phyloP scores from a whole-genome alignment of 1,139 yeast genomes.

The Kazachstania sp. region DNA sequence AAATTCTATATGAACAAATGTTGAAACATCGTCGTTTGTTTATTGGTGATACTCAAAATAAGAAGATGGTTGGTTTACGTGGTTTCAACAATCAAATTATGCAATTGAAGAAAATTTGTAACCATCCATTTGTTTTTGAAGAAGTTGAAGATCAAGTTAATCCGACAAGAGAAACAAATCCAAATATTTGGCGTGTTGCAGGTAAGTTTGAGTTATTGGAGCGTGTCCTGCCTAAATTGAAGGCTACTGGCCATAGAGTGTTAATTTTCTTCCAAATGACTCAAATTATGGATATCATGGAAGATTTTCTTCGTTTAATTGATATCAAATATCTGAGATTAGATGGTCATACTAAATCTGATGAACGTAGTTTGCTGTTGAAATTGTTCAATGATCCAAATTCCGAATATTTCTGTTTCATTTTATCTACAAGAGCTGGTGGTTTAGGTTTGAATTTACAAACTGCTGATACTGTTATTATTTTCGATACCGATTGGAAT shows the following conservation, averaged over 20 bases:
- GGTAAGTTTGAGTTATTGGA: constrained; percentile 77
- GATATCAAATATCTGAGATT: constrained; percentile 64
- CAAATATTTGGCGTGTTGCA: constrained; percentile 57
- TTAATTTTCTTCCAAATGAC: constrained; percentile 83
- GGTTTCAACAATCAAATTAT: constrained; percentile 86
- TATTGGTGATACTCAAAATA: constrained; percentile 43
- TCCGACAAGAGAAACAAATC: constrained; percentile 62
- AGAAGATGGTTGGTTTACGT: constrained; percentile 53
- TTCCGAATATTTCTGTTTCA: constrained; percentile 68
- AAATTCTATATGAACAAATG: constrained; percentile 71
- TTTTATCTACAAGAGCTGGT: constrained; percentile 82
- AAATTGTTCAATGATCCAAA: constrained; percentile 63
- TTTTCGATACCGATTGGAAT: constrained; percentile 86
- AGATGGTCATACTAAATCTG: constrained; percentile 79
- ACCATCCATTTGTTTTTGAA: constrained; percentile 94
- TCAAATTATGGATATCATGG: constrained; percentile 84
- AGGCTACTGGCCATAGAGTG: constrained; percentile 68
- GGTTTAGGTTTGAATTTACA: constrained; percentile 80
- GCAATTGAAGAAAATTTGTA: constrained; percentile 94
- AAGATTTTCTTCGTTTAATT: constrained; percentile 61
- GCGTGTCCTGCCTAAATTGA: constrained; percentile 64
- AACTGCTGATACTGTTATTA: constrained; percentile 82
- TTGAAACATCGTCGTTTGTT: constrained; percentile 58
- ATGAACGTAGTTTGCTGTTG: constrained; percentile 65
- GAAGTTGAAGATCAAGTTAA: constrained; percentile 85